These are phyloP conservation scores for Aspergillus proliferans DNA, from an alignment of 2,329 filamentous ascomycete genomes.

Conservation along the genomic window DNA sequence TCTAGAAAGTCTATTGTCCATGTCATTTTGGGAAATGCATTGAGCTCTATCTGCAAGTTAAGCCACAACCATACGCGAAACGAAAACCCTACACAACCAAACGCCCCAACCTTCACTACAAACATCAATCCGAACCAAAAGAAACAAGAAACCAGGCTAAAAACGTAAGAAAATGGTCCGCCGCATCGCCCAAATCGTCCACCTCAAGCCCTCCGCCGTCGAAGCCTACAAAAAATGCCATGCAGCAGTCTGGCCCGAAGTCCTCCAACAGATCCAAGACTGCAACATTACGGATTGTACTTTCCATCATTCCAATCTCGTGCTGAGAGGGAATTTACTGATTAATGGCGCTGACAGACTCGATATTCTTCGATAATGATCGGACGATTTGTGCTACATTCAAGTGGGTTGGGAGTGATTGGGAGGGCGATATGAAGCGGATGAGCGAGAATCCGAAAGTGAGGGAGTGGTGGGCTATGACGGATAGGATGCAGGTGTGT, in stretches of 20 bases:
- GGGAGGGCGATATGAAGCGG: constrained; percentile 65
- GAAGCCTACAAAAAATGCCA: constrained; percentile 69
- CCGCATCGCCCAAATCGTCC: constrained; percentile 65
- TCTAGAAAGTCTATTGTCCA: no score
- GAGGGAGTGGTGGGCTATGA: constrained; percentile 75
- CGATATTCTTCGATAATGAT: constrained; percentile 63
- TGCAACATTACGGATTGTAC: constrained; percentile 69
- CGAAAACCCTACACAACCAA: background rate
- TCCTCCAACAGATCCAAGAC: constrained; percentile 67
- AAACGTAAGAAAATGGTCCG: constrained; percentile 18
- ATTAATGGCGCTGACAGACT: constrained; percentile 45
- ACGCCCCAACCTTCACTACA: background rate
- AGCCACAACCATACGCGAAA: background rate
- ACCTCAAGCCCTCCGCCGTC: constrained; percentile 60
- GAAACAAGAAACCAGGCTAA: background rate
- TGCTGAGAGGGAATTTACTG: background rate
- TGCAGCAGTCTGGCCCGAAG: constrained; percentile 69
- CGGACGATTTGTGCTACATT: constrained; percentile 67
- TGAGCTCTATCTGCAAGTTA: no score
- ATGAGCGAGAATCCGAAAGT: constrained; percentile 70
- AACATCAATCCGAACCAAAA: background rate
- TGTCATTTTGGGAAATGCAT: no score
- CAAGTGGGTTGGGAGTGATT: constrained; percentile 72
- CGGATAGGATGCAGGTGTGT: constrained; percentile 62
- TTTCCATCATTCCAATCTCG: constrained; percentile 13